phyloP scores from a whole-genome alignment of 805 yeast species.

The Candida gorgasii region DNA sequence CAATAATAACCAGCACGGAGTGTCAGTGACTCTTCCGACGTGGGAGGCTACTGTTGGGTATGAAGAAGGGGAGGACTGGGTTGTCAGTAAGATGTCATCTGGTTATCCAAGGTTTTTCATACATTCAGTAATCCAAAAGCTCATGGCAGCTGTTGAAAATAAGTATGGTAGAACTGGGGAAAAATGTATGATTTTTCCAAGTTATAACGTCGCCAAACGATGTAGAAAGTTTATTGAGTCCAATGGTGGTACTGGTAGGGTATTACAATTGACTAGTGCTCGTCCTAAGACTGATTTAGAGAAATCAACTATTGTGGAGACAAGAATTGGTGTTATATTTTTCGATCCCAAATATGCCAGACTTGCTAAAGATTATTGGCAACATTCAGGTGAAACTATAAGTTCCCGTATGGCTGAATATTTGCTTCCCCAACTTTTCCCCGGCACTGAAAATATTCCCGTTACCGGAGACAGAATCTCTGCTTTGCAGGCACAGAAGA shows the following conservation, averaged over 20 bases:
- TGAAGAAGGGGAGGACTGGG: conserved; percentile 86
- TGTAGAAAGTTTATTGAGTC: conserved; percentile 76
- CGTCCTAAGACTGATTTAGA: conserved; percentile 64
- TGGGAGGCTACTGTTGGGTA: conserved; percentile 94
- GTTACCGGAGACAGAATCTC: conserved; percentile 23
- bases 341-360: conserved; percentile 60
- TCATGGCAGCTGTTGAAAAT: conserved; percentile 53
- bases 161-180: conserved; percentile 84
- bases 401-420: conserved; percentile 90
- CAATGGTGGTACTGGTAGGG: conserved; percentile 41
- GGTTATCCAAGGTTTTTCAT: conserved; percentile 90
- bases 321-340: conserved; percentile 77
- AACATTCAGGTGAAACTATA: conserved; percentile 95
- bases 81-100: conserved; percentile 70
- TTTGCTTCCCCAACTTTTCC: conserved; percentile 59
- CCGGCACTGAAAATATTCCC: conserved; percentile 11
- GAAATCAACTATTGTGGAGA: conserved; percentile 57
- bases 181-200: conserved; percentile 71
- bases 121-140: conserved; percentile 60
- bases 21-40: conserved; percentile 90
- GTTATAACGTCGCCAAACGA: conserved; percentile 75
- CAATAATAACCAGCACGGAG: conserved; percentile 87
- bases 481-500: conserved; percentile 30
- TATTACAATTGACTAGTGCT: conserved; percentile 72
- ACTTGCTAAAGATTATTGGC: conserved; percentile 89